Percentiles rank a stretch among this genome's conserved stretches.
These are phyloP conservation scores for Solanum virginianum DNA, from an alignment of 257 asterid genomes.

Conservation along the genomic window DNA sequence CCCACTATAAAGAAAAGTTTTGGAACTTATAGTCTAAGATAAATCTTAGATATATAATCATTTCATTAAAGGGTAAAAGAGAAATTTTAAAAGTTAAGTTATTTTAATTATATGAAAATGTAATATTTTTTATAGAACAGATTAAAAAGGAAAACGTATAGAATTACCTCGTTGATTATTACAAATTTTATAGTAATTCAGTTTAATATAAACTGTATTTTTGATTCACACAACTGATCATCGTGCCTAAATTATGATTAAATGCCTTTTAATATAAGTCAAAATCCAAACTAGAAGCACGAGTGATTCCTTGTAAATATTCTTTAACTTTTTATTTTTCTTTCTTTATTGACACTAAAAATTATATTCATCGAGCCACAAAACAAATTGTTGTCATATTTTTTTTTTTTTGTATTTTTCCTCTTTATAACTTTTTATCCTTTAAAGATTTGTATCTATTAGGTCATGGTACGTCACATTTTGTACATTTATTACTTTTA, in stretches of 20 bases:
- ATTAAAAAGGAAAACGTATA: background rate
- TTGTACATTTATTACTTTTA: background rate
- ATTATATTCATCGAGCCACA: constrained; percentile 1
- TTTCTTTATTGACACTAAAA: background rate
- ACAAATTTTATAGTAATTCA: background rate
- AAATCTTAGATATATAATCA: no score
- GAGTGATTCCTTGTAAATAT: constrained; percentile 19
- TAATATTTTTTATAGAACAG: background rate
- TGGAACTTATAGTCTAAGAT: no score
- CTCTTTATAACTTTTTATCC: background rate
- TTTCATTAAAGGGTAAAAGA: background rate
- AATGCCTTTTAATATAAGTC: background rate
- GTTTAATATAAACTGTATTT: background rate
- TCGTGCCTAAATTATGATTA: background rate
- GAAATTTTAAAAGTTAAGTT: background rate
- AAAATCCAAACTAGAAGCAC: background rate
- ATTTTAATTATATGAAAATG: background rate
- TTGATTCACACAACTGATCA: no score
- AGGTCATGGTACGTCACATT: background rate
- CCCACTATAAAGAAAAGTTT: background rate
- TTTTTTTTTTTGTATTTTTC: background rate
- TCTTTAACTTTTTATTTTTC: background rate
- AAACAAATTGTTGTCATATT: background rate
- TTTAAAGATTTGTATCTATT: background rate
- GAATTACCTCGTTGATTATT: background rate